Evolutionary conservation across 2,329 filamentous ascomycete genomes (phyloP).

Genomic region (Diaporthe citriasiana): DNA sequence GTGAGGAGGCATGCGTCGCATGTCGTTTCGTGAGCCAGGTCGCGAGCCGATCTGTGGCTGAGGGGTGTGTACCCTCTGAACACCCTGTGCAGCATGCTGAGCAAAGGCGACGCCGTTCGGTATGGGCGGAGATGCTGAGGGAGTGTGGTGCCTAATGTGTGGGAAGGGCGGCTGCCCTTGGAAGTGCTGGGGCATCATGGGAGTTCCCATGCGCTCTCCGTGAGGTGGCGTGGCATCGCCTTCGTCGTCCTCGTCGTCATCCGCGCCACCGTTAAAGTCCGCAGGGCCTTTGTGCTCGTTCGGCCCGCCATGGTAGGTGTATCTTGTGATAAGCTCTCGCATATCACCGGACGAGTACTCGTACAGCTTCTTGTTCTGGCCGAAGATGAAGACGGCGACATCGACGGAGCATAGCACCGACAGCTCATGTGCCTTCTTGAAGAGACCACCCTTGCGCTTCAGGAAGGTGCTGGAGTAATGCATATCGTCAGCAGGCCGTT

Average conservation of each 20-base stretch:
- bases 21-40: slow-evolving; percentile 84
- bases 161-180: slow-evolving; percentile 80
- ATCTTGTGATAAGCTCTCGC: slow-evolving; percentile 87
- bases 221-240: slow-evolving; percentile 81
- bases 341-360: slow-evolving; percentile 97
- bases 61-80: slow-evolving; percentile 82
- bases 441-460: slow-evolving; percentile 97
- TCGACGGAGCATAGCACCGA: slow-evolving; percentile 98
- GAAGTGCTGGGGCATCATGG: slow-evolving; percentile 79
- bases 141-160: slow-evolving; percentile 85
- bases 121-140: slow-evolving; percentile 90
- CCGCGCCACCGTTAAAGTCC: slow-evolving; percentile 90
- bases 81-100: slow-evolving; percentile 59
- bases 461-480: slow-evolving; percentile 82
- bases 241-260: slow-evolving; percentile 87
- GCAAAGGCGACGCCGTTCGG: slow-evolving; percentile 80
- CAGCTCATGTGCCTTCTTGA: slow-evolving; percentile 99
- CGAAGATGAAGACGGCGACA: slow-evolving; percentile 98
- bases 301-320: slow-evolving; percentile 92
- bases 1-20: slow-evolving; percentile 81
- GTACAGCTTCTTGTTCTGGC: slow-evolving; percentile 98
- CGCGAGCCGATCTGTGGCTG: slow-evolving; percentile 83
- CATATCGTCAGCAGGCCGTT: slow-evolving; percentile 34
- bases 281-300: slow-evolving; percentile 97
- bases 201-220: slow-evolving; percentile 70